Evolutionary conservation across 1,139 yeast species (phyloP), one percentile per base, ranked within the genome.

Genomic region (Hemisphaericaspora subhashii): DNA sequence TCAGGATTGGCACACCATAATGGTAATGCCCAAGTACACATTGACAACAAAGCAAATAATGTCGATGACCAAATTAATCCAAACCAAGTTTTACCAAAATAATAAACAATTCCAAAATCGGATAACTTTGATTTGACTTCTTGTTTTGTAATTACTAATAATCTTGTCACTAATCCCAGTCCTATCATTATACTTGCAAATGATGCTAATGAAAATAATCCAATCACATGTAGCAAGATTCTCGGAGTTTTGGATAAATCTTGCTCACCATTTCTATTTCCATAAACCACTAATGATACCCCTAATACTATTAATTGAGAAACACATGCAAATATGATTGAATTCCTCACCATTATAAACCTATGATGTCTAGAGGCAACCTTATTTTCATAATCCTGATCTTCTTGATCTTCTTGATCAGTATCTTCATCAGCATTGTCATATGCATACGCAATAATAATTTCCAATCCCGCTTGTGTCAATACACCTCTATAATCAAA

Each of bases 401-500:
- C 46, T 18, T 48, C 62, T 7, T 47, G 57, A 46, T 36, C 46
- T 18, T 48, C 45, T 1, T 48, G 34, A 1, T 35, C 22, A 10
- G 22, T 10, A 7, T 54, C 40, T 39, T 64, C 52, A 1, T 35
- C 22, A 10, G 22, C n/a, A 7, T 54, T 39, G 39, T 64, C 52
- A 43, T 56, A 63, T 5, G 81, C 79, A 48, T 77, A 77, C 0
- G 78, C 74, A 30, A 78, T 52, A 6, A 78, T 68, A 25, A 72
- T 62, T 12, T 62, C 55, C 30, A 78, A 57, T 5, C 78, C 77
- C 18, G 69, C 60, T 0, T 53, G 40, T 5, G 60, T 55, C 36
- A 79, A 53, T 41, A 73, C 66, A 2, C 52, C 48, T 29, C 76
- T 58, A 48, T 78, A 79, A 52, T 78, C 77, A 49, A 76, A 72